These are phyloP conservation scores for Effrenium voratum DNA, from an alignment of 73 alveolate species.

Conservation along the genomic window DNA sequence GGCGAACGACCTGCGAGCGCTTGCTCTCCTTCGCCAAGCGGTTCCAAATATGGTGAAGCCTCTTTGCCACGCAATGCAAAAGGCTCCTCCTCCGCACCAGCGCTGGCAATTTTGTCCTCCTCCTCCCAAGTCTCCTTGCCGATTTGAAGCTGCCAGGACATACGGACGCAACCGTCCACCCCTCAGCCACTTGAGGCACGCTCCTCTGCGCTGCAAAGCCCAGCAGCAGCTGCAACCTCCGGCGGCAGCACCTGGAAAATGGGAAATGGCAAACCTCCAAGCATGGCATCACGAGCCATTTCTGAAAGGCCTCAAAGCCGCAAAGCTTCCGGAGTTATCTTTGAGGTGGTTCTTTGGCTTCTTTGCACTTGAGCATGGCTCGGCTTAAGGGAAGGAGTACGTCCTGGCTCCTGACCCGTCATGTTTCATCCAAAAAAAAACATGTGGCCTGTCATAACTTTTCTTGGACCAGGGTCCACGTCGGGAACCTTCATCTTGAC, in stretches of 20 bases:
- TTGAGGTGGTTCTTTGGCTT: not conserved
- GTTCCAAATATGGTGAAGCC: too few relatives aligned
- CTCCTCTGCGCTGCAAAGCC: slow-evolving; percentile 47
- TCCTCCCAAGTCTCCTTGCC: slow-evolving; percentile 82
- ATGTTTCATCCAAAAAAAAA: too few relatives aligned
- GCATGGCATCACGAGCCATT: too few relatives aligned
- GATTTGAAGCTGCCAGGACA: not conserved
- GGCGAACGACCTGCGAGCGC: not conserved
- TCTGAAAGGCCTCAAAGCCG: too few relatives aligned
- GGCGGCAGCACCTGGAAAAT: slow-evolving; percentile 72
- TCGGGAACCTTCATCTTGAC: too few relatives aligned
- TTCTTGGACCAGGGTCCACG: too few relatives aligned
- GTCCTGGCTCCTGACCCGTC: too few relatives aligned
- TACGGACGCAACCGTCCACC: not conserved
- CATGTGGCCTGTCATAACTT: too few relatives aligned
- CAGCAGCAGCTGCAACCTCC: slow-evolving; percentile 47
- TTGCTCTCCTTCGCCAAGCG: not conserved
- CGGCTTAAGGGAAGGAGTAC: too few relatives aligned
- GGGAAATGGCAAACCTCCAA: too few relatives aligned
- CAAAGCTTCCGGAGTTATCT: too few relatives aligned
- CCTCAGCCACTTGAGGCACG: not conserved
- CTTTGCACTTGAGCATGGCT: too few relatives aligned
- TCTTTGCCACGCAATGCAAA: not conserved
- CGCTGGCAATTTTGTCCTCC: slow-evolving; percentile 71
- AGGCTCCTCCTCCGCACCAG: slow-evolving; percentile 62